Evolutionary conservation across 257 asterid species (phyloP), one percentile per base, ranked within the genome.

Genomic region (Scutellaria minor): DNA sequence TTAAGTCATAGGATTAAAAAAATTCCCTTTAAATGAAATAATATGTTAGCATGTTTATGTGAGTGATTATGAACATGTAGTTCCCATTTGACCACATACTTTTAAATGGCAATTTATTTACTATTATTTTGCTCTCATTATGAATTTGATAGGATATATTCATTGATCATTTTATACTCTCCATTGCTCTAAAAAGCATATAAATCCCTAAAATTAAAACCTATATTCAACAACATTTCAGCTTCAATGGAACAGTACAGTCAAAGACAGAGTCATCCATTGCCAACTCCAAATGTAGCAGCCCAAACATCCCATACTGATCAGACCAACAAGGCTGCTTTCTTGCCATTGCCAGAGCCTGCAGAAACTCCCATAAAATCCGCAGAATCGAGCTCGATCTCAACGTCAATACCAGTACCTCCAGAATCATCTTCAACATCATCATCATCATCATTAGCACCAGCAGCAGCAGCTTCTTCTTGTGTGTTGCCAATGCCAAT

Each of bases 241-340:
- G 80, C 64, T 54, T 20, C 59, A 50, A 64, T 20, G 67, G 85
- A 77, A 50, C 66, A 61, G 15, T 31, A 31, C 37, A 46, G 5
- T 35, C n/a, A 57, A 15, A 66, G 31, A 10, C 69, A 59, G 68
- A 84, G 88, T 54, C 88, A 84, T 72, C 88, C 88, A 5, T 68
- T 84, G 70, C 88, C 88, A 3, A 81, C 83, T 27, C 88, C 88
- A 61, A 68, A 62, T 41, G 67, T 11, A 0, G 9, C 78, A 31
- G 5, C 58, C 58, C 57, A 44, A 10, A 2, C 37, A 50, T 8
- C 0, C 53, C 70, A 63, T 22, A 64, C 50, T 53, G 78, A 31
- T 41, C 40, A 57, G 63, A 67, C 1, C 15, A 71, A 48, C 48
- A 76, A 63, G 67, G 6, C 70, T 18, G 56, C 45, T 27, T 9